Evolutionary conservation across 352 stramenopile species (phyloP), one percentile per base, ranked within the genome.

Genomic region (Globisporangium takayamanum): DNA sequence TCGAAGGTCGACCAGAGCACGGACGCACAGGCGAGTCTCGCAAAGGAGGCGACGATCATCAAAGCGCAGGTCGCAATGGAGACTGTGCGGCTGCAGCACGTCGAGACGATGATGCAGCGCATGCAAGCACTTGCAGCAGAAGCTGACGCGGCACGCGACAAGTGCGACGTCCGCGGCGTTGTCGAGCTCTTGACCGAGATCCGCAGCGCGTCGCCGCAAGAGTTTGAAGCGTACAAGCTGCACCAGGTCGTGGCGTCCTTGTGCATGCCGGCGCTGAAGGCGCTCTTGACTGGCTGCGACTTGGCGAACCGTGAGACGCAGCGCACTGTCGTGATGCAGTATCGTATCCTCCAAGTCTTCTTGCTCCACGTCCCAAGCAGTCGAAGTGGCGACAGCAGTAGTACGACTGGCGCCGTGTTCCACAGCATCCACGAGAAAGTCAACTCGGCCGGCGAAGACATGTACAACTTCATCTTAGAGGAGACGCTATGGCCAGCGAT

Each of bases 391-490:
- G 55, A 16, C 10, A 46, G 45, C 20, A 18, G 10, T 1, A 33
- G 1, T 8, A 54, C 25, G 15, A 65, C 50, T 22, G 16, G 16
- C 16, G 44, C 44, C 25, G 67, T 89, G 14, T 80, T 90, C 30
- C 75, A 82, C 11, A 66, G 87, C 16, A 90, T 92, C 49, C 74
- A 74, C 42, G 78, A 90, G 42, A 86, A 88, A 50, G 68, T 72
- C 0, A 73, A 75, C 62, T 73, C 64, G 4, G 62, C 78, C 18
- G 76, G 78, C 11, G 75, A 86, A 50, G 77, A 89, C 28, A 56
- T 89, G 12, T 92, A 89, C 66, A 93, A 93, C 53, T 83, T 76
- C 44, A 76, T 93, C 4, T 59, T 93, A 36, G 84, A 93, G 57
- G 79, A 92, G 62, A 73, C 74, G 5, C 62, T 93, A 12, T 93